These are phyloP conservation scores for Aphanomyces euteiches DNA, from an alignment of 352 stramenopile genomes.

Conservation along the genomic window DNA sequence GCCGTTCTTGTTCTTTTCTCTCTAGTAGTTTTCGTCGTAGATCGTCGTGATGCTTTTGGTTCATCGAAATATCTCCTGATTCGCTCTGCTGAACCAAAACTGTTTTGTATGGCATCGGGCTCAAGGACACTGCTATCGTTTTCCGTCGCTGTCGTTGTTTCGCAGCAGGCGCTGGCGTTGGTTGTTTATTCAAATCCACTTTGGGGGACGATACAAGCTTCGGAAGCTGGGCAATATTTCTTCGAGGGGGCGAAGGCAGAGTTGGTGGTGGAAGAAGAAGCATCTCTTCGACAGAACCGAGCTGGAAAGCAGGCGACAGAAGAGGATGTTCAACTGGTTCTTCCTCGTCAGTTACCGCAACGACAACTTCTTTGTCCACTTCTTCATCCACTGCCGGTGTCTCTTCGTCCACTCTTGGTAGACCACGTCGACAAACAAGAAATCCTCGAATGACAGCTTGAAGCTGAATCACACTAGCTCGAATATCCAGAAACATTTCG, in stretches of 20 bases:
- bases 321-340: not conserved
- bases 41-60: conserved; percentile 41
- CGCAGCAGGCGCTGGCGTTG: too few species aligned
- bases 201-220: conserved; percentile 5
- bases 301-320: too few species aligned
- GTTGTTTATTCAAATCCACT: conserved; percentile 28
- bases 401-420: not conserved
- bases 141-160: conserved; percentile 49
- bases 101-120: conserved; percentile 34
- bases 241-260: not conserved
- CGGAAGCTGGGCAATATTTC: not conserved
- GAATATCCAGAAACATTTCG: conserved; percentile 74
- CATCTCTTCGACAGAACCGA: too few species aligned
- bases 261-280: not conserved
- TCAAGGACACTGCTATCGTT: conserved; percentile 42
- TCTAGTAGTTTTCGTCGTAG: conserved; percentile 46
- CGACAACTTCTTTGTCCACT: conserved; percentile 29
- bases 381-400: not conserved
- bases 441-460: conserved; percentile 64
- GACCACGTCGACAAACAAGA: conserved; percentile 52
- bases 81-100: conserved; percentile 13
- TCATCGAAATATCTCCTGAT: conserved; percentile 24
- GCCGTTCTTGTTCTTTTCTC: conserved; percentile 42
- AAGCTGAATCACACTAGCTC: conserved; percentile 78
- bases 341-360: not conserved